These are phyloP conservation scores for Beverwykella pulmonaria DNA, from an alignment of 495 filamentous ascomycete genomes.

Conservation along the genomic window DNA sequence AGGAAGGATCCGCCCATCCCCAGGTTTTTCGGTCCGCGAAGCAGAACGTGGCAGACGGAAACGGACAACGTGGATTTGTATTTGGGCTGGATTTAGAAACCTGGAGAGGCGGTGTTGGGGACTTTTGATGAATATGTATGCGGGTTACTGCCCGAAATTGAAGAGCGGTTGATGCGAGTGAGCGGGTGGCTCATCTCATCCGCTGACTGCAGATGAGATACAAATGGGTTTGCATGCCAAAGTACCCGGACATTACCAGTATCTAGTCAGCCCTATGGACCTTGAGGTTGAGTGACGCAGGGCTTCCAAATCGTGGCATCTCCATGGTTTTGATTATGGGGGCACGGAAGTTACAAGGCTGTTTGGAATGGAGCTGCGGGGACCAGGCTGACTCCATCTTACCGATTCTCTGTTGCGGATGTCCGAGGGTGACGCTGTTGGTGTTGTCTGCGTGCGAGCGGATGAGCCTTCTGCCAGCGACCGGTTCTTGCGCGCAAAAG, in stretches of 20 bases:
- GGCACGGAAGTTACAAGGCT: slow-evolving; percentile 1
- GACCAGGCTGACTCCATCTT: neutral
- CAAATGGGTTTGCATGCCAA: neutral
- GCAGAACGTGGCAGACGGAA: slow-evolving; percentile 16
- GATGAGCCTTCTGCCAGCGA: slow-evolving; percentile 4
- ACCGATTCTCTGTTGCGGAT: slow-evolving; percentile 8
- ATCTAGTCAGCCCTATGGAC: slow-evolving; percentile 16
- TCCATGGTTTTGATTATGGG: neutral
- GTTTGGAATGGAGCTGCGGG: neutral
- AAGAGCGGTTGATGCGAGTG: slow-evolving; percentile 6
- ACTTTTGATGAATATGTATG: neutral
- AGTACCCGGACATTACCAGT: slow-evolving; percentile 5
- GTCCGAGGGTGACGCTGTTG: neutral
- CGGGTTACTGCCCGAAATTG: slow-evolving; percentile 10
- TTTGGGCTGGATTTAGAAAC: slow-evolving; percentile 18
- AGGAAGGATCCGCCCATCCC: neutral
- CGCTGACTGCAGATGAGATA: slow-evolving; percentile 23
- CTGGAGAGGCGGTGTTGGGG: neutral
- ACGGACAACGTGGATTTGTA: slow-evolving; percentile 9
- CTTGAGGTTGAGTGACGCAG: neutral
- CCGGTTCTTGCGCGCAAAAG: neutral
- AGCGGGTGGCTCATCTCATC: slow-evolving; percentile 9
- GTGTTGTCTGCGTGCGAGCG: neutral
- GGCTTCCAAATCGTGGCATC: neutral
- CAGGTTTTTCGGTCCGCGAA: slow-evolving; percentile 18